Conservation (phyloP, 179 eudicot species). For the Silene vulgaris region DNA sequence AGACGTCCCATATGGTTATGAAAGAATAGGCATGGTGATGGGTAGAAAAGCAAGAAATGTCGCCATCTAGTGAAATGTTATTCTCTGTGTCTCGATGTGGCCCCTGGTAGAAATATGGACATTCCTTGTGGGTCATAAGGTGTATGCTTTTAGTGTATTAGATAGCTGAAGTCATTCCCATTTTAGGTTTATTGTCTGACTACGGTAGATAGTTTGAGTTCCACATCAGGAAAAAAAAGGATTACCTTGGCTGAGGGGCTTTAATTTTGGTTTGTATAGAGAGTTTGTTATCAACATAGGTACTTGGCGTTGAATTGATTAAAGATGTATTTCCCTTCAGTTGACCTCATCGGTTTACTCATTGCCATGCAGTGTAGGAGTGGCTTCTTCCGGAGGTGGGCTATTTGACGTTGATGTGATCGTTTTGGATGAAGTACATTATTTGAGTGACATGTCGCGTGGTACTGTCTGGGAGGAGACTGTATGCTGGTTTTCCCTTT, state of each 20-base stretch:
- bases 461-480: constrained; percentile 99
- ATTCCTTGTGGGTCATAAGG: neutral
- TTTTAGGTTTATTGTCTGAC: neutral
- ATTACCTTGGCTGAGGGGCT: too few species aligned
- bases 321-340: neutral
- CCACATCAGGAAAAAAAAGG: neutral
- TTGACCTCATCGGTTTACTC: constrained; percentile 13
- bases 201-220: constrained; percentile 1
- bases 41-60: neutral
- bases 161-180: neutral
- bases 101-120: neutral
- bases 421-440: constrained; percentile 99
- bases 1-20: neutral
- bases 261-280: neutral
- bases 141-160: neutral
- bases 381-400: constrained; percentile 66
- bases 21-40: neutral
- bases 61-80: neutral
- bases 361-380: constrained; percentile 68
- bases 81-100: neutral
- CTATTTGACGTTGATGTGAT: constrained; percentile 83
- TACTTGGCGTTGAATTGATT: neutral
- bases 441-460: constrained; percentile 89
- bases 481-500: constrained; percentile 40
- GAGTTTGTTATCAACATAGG: neutral